Evolutionary conservation across 331 rosid species (phyloP), one percentile per base, ranked within the genome.

Genomic region (Spiraea crenata): DNA sequence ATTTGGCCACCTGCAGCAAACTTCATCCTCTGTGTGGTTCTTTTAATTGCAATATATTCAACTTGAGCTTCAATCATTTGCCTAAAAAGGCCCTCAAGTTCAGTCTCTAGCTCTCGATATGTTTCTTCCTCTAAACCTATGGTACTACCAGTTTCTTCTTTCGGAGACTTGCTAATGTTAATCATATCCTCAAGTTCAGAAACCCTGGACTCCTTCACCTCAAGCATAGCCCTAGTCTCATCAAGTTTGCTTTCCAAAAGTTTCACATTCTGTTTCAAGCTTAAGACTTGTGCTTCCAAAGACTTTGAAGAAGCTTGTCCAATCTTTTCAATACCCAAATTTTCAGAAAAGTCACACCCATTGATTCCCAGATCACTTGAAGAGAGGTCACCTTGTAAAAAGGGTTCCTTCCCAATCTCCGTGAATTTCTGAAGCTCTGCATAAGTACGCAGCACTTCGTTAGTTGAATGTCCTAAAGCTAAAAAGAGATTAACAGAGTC

Each of bases 11-110:
- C 74, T 39, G 76, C 76, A 41, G 65, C 80, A 67, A 48, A 70
- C 73, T 90, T 86, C 75, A 83, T 57, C 34, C 70, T 85, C 69
- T 87, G 82, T 34, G 78, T 48, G 19, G 71, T 74, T 80, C 78
- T 79, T 55, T 58, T 67, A 49, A 90, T 48, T 42, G 83, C 80
- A 60, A 89, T 80, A 70, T 64, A 86, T 76, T 85, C 92, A 57
- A 93, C 73, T 82, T 93, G 96, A 49, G 84, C 89, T 89, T 90
- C 95, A 57, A 91, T 80, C 81, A 81, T 91, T 75, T 81, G 83
- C 87, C 68, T 77, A 64, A 91, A 87, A 72, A 87, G n/a, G 42
- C 13, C 64, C 45, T 89, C 97, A 2, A 87, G 59, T 68, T 82
- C 90, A 0, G 51, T 62, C 56, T 86, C 87, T 16, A 76, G 35